These are phyloP conservation scores for Craterostigma plantagineum DNA, from an alignment of 257 asterid genomes.

Conservation along the genomic window DNA sequence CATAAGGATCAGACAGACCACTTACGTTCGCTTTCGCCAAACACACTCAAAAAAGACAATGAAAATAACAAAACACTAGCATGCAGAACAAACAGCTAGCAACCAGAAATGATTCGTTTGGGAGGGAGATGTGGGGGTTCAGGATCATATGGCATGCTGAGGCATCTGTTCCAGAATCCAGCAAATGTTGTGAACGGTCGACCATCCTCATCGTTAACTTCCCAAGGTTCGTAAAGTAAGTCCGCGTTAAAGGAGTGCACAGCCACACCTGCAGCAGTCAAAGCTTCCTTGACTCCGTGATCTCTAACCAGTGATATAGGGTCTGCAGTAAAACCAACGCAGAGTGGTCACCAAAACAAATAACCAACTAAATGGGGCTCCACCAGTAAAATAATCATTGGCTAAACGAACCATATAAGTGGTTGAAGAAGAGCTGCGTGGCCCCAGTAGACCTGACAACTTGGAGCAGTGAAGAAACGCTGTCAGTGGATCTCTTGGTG, in stretches of 20 bases:
- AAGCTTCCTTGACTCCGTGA: constrained; percentile 69
- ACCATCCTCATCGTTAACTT: constrained; percentile 54
- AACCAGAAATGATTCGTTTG: constrained; percentile 66
- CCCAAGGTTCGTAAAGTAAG: constrained; percentile 95
- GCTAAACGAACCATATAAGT: constrained; percentile 58
- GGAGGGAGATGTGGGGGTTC: constrained; percentile 94
- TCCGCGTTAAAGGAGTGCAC: constrained; percentile 75
- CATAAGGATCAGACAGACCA: too few relatives aligned
- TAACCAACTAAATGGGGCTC: too few relatives aligned
- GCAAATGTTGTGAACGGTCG: constrained; percentile 54
- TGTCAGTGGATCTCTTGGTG: constrained; percentile 78
- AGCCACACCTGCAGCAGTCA: constrained; percentile 49
- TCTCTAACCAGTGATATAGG: constrained; percentile 80
- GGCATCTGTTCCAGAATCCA: constrained; percentile 94
- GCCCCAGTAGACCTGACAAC: constrained; percentile 67
- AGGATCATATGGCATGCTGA: constrained; percentile 77
- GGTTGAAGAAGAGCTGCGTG: constrained; percentile 77
- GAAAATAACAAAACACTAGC: too few relatives aligned
- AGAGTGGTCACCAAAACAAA: constrained; percentile 1
- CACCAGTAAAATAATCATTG: not conserved
- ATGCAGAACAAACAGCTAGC: too few relatives aligned
- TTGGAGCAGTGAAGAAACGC: constrained; percentile 58
- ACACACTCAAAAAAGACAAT: too few relatives aligned
- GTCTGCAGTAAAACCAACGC: constrained; percentile 26
- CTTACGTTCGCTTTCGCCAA: too few relatives aligned